Base-by-base conservation (phyloP, 2,329 filamentous ascomycete species). In the Penicillium polonicum region DNA sequence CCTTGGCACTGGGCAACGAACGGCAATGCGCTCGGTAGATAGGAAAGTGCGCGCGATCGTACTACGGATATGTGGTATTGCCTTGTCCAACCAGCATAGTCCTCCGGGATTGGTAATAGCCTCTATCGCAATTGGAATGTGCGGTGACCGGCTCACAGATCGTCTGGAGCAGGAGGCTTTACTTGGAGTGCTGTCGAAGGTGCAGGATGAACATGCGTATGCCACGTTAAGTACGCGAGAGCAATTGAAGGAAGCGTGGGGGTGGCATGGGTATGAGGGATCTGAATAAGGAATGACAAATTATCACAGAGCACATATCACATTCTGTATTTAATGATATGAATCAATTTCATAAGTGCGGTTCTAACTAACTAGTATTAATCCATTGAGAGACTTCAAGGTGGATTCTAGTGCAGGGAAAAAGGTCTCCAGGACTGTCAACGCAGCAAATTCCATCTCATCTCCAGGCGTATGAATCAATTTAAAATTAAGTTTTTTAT, bases 21-120 rank as follows among this genome's bases (percentile, higher is more conserved):
- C 52, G 13, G 60, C 56, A 19, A 62, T 64, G 62, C 54, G 53
- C 15, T 52, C 41, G 10, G 60, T 64, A 0, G 61, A 65, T 51
- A 38, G 36, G 10, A 46, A 59, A 36, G 49, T 64, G 12, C 57
- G 72, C 68, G 58, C 72, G 68, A 55, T 83, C 31, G 77, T 87
- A 2, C 74, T 82, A 17, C 73, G 79, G 25, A 71, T 87, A 2
- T 87, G 84, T 62, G 85, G 85, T 2, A 85, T 86, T 36, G 84
- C 82, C 0, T 68, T 82, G 12, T 81, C 80, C 29, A 87, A 87
- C 65, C 75, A 79, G 39, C 79, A 78, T 68, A 83, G 79, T 1
- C 80, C 84, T 27, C 83, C 85, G 0, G 78, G 78, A 42, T 79
- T 85, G 72, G 83, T 85, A 38, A 70, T 65, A 19, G 71, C 71